Conservation (phyloP, 2,329 filamentous ascomycete species). For the Hypoxylon rubiginosum region DNA sequence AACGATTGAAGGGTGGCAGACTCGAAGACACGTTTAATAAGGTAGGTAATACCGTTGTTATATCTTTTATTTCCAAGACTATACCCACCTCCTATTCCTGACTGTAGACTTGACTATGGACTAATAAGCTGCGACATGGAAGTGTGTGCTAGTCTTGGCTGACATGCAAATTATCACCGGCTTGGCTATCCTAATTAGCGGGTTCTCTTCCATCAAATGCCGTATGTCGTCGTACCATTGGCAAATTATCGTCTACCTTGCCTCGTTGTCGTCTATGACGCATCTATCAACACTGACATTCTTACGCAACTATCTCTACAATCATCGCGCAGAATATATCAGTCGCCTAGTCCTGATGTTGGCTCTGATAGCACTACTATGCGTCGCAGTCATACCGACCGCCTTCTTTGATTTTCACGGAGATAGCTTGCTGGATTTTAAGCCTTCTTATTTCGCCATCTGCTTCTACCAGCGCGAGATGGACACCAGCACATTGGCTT, state of each 20-base stretch:
- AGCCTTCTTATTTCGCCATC: not conserved
- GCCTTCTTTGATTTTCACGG: not conserved
- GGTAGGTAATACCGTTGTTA: not conserved
- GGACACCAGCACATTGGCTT: not conserved
- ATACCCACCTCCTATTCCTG: not conserved
- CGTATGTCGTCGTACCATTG: not conserved
- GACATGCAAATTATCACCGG: slow-evolving; percentile 1
- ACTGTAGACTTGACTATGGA: not conserved
- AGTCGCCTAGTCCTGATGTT: not conserved
- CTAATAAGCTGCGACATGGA: not conserved
- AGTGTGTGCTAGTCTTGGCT: not conserved
- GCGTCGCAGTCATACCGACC: not conserved
- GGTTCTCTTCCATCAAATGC: not conserved
- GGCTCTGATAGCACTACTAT: not conserved
- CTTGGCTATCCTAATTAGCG: not conserved
- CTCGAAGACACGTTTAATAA: not conserved
- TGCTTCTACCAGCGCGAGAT: not conserved
- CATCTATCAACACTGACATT: slow-evolving; percentile 1
- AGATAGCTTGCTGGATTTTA: not conserved
- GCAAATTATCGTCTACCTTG: slow-evolving; percentile 1
- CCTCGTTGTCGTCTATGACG: not conserved
- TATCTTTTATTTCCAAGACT: not conserved
- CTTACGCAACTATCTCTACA: not conserved
- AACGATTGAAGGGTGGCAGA: not conserved
- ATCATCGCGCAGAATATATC: not conserved